Conservation (phyloP, 805 yeast species). For the Peterozyma toletana region DNA sequence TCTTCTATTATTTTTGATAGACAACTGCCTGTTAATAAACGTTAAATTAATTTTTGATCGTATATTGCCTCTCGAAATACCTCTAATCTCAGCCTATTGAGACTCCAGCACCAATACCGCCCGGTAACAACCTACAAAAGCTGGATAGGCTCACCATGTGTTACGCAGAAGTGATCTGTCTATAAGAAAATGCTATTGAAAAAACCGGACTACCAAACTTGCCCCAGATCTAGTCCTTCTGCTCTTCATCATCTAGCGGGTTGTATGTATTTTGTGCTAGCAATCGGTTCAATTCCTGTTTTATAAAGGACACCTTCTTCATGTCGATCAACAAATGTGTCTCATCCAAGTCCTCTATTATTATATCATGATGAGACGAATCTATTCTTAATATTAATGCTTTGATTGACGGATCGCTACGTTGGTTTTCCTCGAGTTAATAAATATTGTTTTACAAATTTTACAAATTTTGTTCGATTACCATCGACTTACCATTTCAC, state of each 20-base stretch:
- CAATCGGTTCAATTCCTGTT: slow-evolving; percentile 66
- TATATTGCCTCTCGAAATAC: too few relatives aligned
- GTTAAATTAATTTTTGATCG: too few relatives aligned
- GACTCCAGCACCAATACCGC: too few relatives aligned
- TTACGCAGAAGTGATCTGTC: too few relatives aligned
- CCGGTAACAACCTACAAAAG: too few relatives aligned
- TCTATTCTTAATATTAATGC: slow-evolving; percentile 85
- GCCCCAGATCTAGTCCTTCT: not conserved
- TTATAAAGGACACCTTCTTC: slow-evolving; percentile 67
- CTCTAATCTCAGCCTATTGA: too few relatives aligned
- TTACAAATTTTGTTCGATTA: not conserved
- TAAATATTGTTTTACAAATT: not conserved
- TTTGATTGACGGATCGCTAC: slow-evolving; percentile 83
- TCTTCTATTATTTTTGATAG: too few relatives aligned
- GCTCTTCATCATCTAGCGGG: slow-evolving; percentile 63
- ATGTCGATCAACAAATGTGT: slow-evolving; percentile 82
- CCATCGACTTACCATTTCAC: slow-evolving; percentile 30
- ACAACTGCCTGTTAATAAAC: too few relatives aligned
- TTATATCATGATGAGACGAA: slow-evolving; percentile 63
- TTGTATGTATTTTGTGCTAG: slow-evolving; percentile 80
- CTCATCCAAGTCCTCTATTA: slow-evolving; percentile 78
- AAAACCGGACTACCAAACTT: too few relatives aligned
- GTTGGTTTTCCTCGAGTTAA: not conserved
- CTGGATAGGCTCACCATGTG: too few relatives aligned
- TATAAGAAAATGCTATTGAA: too few relatives aligned